Base-by-base conservation (phyloP, 352 stramenopile species). In the Pythium vanterpoolii region DNA sequence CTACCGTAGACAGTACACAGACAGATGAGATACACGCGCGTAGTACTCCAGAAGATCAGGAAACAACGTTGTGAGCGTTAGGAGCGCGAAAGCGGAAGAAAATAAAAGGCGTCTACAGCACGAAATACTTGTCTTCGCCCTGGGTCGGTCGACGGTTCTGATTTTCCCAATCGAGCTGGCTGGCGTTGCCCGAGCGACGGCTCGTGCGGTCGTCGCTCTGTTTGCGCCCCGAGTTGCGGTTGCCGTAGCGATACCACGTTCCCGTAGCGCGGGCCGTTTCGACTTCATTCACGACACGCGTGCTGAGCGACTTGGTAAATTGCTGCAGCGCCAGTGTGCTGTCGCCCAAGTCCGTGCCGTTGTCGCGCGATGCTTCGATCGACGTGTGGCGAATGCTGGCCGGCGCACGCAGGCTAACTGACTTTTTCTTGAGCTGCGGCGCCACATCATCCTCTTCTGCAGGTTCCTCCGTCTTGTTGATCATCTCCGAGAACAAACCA, bases 401-500 rank as follows among this genome's bases (percentile, higher is more conserved):
- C 26, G 52, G 53, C 5, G 40, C 53, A 34, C 40, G 53, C 27
- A 46, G 19, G n/a, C 9, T 39, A 11, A 58, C n/a, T 21, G 43
- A 56, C 46, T 71, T 70, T 46, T 71, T 70, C 50, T 66, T 66
- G 28, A 54, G 24, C 49, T 47, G 40, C 19, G 40, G 43, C 43
- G 60, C 63, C 38, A 69, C 40, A 4, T 62, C 48, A 34, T 76
- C 63, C 30, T 86, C 73, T 16, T 85, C 76, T 19, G 87, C 79
- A 27, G 77, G 61, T 1, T 73, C 60, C 2, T 87, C 79, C 42
- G 76, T 83, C 72, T 88, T 89, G 74, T 90, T 77, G 26, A 93
- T 71, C 86, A 95, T 95, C 69, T 95, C 86, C 45, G 76, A 86
- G 43, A 95, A 95, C 9, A 94, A 60, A 4, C 84, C 81, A 13